A percentile compares a stretch with the other conserved stretches of the same genome.
These are phyloP conservation scores for Teratosphaeria pseudoeucalypti DNA, from an alignment of 2,329 filamentous ascomycete species.

Conservation along the genomic window DNA sequence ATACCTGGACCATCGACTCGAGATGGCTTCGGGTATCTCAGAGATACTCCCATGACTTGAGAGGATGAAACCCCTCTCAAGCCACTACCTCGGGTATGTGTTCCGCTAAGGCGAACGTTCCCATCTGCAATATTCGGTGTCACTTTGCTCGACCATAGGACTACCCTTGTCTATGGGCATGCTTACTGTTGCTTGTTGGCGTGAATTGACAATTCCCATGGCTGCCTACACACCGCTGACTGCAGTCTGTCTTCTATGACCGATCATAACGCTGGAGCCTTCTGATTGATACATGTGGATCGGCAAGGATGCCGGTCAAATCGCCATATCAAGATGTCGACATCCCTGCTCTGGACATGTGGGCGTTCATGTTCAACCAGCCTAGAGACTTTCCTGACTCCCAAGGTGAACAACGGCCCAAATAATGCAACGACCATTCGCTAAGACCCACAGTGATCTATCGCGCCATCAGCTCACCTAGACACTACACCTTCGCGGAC, in stretches of 20 bases:
- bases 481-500: slow-evolving; percentile 60
- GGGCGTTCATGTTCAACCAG: slow-evolving; percentile 66
- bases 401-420: slow-evolving; percentile 53
- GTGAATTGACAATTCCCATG: neutral
- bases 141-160: neutral
- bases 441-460: slow-evolving; percentile 4
- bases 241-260: neutral
- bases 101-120: neutral
- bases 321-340: slow-evolving; percentile 54
- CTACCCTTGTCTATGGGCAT: neutral
- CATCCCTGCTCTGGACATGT: slow-evolving; percentile 67
- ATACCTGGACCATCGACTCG: neutral
- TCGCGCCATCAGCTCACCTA: slow-evolving; percentile 11
- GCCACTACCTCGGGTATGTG: neutral
- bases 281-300: neutral
- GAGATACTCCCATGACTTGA: neutral
- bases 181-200: neutral
- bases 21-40: neutral
- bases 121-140: neutral
- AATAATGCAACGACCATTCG: neutral
- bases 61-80: neutral
- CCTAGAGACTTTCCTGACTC: slow-evolving; percentile 57
- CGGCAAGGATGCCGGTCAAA: slow-evolving; percentile 54
- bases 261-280: neutral
- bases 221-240: neutral